Base-by-base conservation (phyloP, 768 basidiomycete species). In the Russula abietina region DNA sequence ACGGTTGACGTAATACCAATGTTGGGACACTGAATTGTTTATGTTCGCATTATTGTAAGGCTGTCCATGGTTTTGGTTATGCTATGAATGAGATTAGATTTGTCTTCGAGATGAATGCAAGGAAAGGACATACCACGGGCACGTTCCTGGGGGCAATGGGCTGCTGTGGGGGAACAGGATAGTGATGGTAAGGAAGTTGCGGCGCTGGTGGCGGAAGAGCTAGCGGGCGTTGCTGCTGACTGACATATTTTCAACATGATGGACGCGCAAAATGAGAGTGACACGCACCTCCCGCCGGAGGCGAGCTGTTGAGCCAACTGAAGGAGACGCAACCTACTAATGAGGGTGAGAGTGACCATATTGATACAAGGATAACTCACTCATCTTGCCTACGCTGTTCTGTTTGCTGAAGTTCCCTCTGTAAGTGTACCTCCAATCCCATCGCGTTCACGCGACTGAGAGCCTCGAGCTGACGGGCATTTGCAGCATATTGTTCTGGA, bases 401-500 rank as follows among this genome's bases (percentile, higher is more conserved):
- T 19, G 53, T 59, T 38, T 55, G 39, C 17, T 64, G 54, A 16
- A 8, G 6, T 60, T 64, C 32, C 24, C 63, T 55, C 48, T 64
- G 32, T 24, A 64, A 9, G 56, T 64, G 45, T 26, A 64, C 59
- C 48, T 60, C 58, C 53, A 64, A 57, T 38, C 19, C 63, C 39
- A 53, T 30, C 32, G 63, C 54, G 46, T 64, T 64, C 41, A 64
- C 36, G 11, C 54, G 63, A 60, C 49, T 60, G 41, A 38, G 60
- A 19, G 24, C 1, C 33, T 64, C 63, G 5, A 64, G 63, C 45
- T 50, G 63, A 55, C 63, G 63, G 22, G 59, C 46, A 28, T 60
- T 64, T 48, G 55, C 53, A 50, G 63, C 63, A 46, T 36, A 64
- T 59, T 64, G 49, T 17, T 64, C 63, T 12, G 63, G 63, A 5